A percentile compares a stretch with the other conserved stretches of the same genome.
These are phyloP conservation scores for Punica granatum DNA, from an alignment of 345 rosid genomes.

Conservation along the genomic window DNA sequence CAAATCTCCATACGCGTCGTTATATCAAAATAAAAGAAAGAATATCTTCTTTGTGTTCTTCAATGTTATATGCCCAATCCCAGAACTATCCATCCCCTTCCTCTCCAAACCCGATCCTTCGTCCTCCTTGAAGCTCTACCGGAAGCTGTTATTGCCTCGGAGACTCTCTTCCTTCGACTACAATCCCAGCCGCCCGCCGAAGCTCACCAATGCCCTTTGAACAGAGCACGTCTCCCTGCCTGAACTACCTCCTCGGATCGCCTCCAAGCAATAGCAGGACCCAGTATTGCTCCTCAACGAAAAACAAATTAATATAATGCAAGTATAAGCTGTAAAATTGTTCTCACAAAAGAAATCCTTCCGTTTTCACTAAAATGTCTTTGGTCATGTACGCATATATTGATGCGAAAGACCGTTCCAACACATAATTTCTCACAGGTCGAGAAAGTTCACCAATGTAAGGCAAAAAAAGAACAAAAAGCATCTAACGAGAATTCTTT, in stretches of 20 bases:
- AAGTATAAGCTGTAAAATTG: too few relatives aligned
- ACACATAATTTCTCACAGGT: too few relatives aligned
- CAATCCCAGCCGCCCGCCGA: constrained; percentile 14
- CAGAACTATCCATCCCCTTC: constrained; percentile 27
- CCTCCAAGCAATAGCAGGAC: constrained; percentile 34
- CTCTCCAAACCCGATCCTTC: constrained; percentile 5
- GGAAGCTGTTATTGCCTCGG: constrained; percentile 13
- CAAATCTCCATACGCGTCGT: too few relatives aligned
- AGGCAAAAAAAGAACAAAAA: too few relatives aligned
- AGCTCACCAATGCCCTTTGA: constrained; percentile 32
- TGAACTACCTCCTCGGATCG: constrained; percentile 8
- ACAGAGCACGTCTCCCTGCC: constrained; percentile 28
- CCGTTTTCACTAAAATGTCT: too few relatives aligned
- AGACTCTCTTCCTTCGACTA: constrained; percentile 17
- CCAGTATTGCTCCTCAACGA: constrained; percentile 68
- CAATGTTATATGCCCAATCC: constrained; percentile 40
- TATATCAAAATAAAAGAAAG: neutral
- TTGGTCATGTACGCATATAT: too few relatives aligned
- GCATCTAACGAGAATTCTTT: too few relatives aligned
- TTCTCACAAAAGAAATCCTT: too few relatives aligned
- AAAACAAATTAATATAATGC: too few relatives aligned
- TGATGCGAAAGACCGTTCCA: too few relatives aligned
- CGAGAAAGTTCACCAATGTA: too few relatives aligned
- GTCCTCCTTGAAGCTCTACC: neutral
- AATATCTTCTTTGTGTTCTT: constrained; percentile 3